These are phyloP conservation scores for Gastrolobium bilobum DNA, from an alignment of 306 rosid genomes.

Conservation along the genomic window DNA sequence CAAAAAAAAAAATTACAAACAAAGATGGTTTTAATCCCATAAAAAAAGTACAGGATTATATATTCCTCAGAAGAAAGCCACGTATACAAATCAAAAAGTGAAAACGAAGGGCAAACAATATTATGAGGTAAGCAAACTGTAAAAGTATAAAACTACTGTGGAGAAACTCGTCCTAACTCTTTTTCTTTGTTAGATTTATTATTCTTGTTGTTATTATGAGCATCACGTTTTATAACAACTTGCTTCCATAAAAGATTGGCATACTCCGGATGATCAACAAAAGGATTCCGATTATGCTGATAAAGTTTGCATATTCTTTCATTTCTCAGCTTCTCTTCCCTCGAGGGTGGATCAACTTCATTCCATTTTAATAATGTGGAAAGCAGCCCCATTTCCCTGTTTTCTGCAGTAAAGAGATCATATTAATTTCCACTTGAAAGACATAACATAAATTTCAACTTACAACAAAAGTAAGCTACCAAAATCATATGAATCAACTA, in stretches of 20 bases:
- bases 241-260: slow-evolving; percentile 69
- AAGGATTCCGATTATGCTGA: slow-evolving; percentile 83
- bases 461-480: background rate
- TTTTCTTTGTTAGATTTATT: slow-evolving; percentile 16
- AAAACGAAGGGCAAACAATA: slow-evolving; percentile 1
- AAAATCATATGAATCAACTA: slow-evolving; percentile 19
- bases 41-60: no score
- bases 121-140: background rate
- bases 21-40: no score
- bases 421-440: slow-evolving; percentile 31
- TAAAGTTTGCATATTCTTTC: slow-evolving; percentile 79
- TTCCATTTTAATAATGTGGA: slow-evolving; percentile 79
- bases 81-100: background rate
- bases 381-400: slow-evolving; percentile 79
- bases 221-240: slow-evolving; percentile 6
- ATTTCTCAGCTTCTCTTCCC: slow-evolving; percentile 78
- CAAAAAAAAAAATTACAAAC: no score
- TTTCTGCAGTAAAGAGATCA: slow-evolving; percentile 47
- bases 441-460: slow-evolving; percentile 22
- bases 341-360: slow-evolving; percentile 78
- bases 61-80: no score
- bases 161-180: slow-evolving; percentile 5
- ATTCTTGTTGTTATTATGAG: background rate
- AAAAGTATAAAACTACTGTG: background rate
- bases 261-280: slow-evolving; percentile 77